Evolutionary conservation across 805 yeast genomes (phyloP), one percentile per base, ranked within the genome.

Genomic region (Kazachstania kunashirensis): DNA sequence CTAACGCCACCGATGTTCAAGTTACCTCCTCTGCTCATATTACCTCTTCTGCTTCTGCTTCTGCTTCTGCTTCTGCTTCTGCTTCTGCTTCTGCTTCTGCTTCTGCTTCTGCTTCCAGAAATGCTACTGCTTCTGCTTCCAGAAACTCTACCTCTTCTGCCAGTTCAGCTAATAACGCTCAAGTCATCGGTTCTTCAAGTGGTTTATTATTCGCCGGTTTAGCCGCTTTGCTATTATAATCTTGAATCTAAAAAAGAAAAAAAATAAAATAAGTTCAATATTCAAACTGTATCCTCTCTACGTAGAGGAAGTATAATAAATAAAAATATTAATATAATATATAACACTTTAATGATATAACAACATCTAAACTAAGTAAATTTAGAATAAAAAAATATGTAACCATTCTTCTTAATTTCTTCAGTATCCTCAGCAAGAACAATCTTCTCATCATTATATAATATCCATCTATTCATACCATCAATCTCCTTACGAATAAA

Each of bases 381-480:
- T 34, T 46, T 46, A 2, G 49, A 43, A 37, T 51, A 59, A 20
- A 58, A 49, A 44, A 67, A 72, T 4, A 72, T 60, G 44, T 72
- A 73, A 2, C 75, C 68, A 49, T 71, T 67, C 40, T 61, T 59
- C 44, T 65, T 63, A 52, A 71, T 57, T 41, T 70, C 77, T 15
- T 59, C 61, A 7, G 59, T 49, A 25, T 64, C 63, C 2, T 66
- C 66, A 6, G 65, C 67, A 9, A 65, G 50, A 7, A 81, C 89
- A 3, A 86, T 94, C 57, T 84, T 85, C 49, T 86, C 96, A 53
- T 86, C 96, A 53, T 86, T 86, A 62, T 76, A 88, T 29, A 86
- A 63, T 2, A 80, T 79, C 95, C 95, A 85, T 36, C 66, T 62
- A 10, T 44, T 52, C 36, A 49, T 55, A 2, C 65, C 69, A 2